Percentiles rank a stretch among this genome's conserved stretches.
phyloP scores from a whole-genome alignment of 2,329 filamentous ascomycete genomes.

The Pseudocercospora vitis region DNA sequence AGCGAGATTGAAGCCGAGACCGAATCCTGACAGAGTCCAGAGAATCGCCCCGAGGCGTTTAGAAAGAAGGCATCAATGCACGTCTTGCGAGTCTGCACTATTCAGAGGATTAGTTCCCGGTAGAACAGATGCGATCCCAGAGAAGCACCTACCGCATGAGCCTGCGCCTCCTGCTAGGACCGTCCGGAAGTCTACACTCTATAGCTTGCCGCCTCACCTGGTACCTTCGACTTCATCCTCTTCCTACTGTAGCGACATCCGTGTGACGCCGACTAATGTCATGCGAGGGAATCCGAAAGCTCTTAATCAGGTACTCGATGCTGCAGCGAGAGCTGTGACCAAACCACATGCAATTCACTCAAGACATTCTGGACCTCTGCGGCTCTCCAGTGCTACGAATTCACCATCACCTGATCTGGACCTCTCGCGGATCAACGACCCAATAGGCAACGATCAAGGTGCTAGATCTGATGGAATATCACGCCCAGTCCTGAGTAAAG shows the following conservation, averaged over 20 bases:
- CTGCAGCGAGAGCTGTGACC: constrained; percentile 40
- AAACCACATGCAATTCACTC: constrained; percentile 30
- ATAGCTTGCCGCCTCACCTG: constrained; percentile 16
- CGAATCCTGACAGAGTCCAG: constrained; percentile 3
- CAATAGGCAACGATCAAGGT: too few relatives aligned
- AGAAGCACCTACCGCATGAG: background rate
- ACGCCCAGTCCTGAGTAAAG: too few relatives aligned
- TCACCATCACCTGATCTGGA: too few relatives aligned
- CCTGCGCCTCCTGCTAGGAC: background rate
- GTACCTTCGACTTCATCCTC: constrained; percentile 12
- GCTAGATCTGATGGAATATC: too few relatives aligned
- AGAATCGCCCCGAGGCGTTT: background rate
- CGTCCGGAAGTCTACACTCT: constrained; percentile 4
- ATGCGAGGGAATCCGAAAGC: background rate
- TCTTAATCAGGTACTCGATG: constrained; percentile 40
- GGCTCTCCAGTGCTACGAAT: constrained; percentile 10
- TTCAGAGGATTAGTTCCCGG: background rate
- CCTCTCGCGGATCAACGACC: too few relatives aligned
- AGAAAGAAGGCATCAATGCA: background rate
- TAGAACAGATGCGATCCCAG: background rate
- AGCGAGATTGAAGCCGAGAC: constrained; percentile 14
- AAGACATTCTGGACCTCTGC: constrained; percentile 15
- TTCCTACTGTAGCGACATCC: background rate
- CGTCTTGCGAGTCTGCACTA: constrained; percentile 11
- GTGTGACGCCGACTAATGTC: background rate